Percentiles rank a stretch among this genome's conserved stretches.
Evolutionary conservation across 2,329 filamentous ascomycete genomes (phyloP).

Genomic region (Colletotrichum godetiae): DNA sequence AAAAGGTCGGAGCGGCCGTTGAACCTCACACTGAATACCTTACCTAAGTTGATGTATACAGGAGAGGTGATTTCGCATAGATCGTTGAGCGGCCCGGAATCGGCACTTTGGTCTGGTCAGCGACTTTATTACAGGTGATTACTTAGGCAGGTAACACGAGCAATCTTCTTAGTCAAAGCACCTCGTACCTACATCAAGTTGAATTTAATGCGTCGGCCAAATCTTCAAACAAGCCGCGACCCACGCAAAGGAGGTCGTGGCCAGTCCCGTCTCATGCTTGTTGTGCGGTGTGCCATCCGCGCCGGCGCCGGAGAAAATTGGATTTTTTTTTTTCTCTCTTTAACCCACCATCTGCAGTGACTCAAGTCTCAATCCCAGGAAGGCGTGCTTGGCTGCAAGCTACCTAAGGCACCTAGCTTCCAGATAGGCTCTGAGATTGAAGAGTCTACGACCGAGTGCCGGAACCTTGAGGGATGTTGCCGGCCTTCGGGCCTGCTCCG

Average conservation of each 20-base stretch:
- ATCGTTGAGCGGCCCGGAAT: not conserved
- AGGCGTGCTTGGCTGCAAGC: not conserved
- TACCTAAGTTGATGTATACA: too few species aligned
- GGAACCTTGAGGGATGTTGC: not conserved
- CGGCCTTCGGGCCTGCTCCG: slow-evolving; percentile 21
- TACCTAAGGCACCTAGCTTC: too few species aligned
- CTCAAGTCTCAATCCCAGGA: slow-evolving; percentile 4
- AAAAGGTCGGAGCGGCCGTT: not conserved
- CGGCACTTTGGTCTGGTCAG: slow-evolving; percentile 2
- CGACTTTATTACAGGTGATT: not conserved
- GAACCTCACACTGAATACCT: too few species aligned
- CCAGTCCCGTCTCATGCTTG: not conserved
- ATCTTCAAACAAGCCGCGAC: slow-evolving; percentile 1
- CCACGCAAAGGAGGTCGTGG: slow-evolving; percentile 9
- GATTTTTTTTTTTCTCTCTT: not conserved
- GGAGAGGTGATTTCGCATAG: not conserved
- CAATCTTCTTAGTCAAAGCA: not conserved
- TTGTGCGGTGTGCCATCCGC: not conserved
- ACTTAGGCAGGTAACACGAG: not conserved
- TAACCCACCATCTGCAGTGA: not conserved
- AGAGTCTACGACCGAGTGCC: slow-evolving; percentile 10
- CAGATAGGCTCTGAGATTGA: not conserved
- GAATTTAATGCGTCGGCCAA: slow-evolving; percentile 17
- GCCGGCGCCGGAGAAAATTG: not conserved
- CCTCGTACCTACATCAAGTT: not conserved